Evolutionary conservation across 495 filamentous ascomycete genomes (phyloP).

Genomic region (Daldinia decipiens): DNA sequence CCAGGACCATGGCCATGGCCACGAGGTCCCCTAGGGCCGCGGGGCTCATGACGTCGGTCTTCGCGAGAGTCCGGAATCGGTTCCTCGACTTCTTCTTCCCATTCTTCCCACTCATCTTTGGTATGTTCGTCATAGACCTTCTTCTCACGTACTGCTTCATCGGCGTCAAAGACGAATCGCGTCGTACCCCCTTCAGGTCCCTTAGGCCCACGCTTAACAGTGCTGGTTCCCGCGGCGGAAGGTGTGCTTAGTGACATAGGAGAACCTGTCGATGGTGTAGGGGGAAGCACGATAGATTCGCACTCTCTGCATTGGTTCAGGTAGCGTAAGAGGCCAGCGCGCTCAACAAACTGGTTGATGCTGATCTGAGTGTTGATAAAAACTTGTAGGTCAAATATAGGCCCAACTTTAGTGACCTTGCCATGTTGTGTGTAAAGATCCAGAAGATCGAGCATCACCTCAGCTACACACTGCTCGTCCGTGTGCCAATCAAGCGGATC

Average conservation of each 20-base stretch:
- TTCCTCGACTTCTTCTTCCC: slow-evolving; percentile 72
- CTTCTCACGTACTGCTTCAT: slow-evolving; percentile 76
- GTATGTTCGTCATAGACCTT: slow-evolving; percentile 72
- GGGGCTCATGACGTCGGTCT: slow-evolving; percentile 48
- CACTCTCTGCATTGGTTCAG: slow-evolving; percentile 57
- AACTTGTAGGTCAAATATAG: slow-evolving; percentile 71
- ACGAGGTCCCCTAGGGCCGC: slow-evolving; percentile 45
- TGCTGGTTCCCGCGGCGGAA: slow-evolving; percentile 49
- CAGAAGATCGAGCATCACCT: slow-evolving; percentile 85
- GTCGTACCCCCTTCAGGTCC: slow-evolving; percentile 76
- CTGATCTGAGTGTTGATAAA: slow-evolving; percentile 87
- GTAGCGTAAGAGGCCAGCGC: slow-evolving; percentile 48
- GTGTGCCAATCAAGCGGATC: slow-evolving; percentile 64
- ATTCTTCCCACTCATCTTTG: slow-evolving; percentile 81
- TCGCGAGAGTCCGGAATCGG: slow-evolving; percentile 51
- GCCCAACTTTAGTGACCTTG: slow-evolving; percentile 75
- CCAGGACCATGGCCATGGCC: slow-evolving; percentile 41
- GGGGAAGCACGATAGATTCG: slow-evolving; percentile 50
- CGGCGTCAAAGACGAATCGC: slow-evolving; percentile 89
- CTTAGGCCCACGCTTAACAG: slow-evolving; percentile 58
- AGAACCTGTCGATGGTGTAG: slow-evolving; percentile 48
- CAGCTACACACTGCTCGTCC: slow-evolving; percentile 76
- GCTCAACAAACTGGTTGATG: slow-evolving; percentile 78
- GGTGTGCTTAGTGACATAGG: slow-evolving; percentile 53
- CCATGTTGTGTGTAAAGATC: slow-evolving; percentile 87